Conservation (phyloP, 495 filamentous ascomycete species). For the Aspergillus ostianus region DNA sequence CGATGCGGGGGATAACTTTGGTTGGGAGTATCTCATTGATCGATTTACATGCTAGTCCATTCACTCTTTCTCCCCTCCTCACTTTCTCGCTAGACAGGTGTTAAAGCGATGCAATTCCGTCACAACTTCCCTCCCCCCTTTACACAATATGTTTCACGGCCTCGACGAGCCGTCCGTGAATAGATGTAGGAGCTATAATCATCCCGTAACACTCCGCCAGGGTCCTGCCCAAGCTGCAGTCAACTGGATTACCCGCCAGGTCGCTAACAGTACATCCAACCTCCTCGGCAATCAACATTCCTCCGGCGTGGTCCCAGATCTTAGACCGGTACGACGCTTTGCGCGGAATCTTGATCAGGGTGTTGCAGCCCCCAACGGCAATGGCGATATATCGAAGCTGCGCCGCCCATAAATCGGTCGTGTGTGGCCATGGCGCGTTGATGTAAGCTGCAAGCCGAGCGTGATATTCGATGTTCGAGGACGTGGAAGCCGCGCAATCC, state of each 20-base stretch:
- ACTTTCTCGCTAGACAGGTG: too few relatives aligned
- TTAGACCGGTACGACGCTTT: slow-evolving; percentile 52
- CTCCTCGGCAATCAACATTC: slow-evolving; percentile 66
- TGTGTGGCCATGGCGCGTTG: slow-evolving; percentile 45
- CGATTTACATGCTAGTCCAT: background rate
- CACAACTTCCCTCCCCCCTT: background rate
- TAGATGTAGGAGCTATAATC: slow-evolving; percentile 42
- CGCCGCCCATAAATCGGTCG: slow-evolving; percentile 59
- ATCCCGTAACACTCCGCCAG: slow-evolving; percentile 42
- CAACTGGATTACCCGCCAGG: slow-evolving; percentile 47
- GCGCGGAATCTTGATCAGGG: slow-evolving; percentile 61
- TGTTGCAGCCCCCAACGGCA: slow-evolving; percentile 57
- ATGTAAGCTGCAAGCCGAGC: slow-evolving; percentile 48
- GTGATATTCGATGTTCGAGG: slow-evolving; percentile 43
- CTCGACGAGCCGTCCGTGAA: slow-evolving; percentile 38
- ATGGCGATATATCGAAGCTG: slow-evolving; percentile 64
- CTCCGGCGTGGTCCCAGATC: slow-evolving; percentile 72
- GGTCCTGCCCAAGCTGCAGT: slow-evolving; percentile 41
- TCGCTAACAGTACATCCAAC: slow-evolving; percentile 63
- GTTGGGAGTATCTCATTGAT: background rate
- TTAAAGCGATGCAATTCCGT: too few relatives aligned
- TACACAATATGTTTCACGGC: slow-evolving; percentile 31
- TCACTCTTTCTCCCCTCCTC: too few relatives aligned
- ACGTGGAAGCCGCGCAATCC: slow-evolving; percentile 40
- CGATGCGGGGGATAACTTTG: background rate